Percentiles rank a stretch among this genome's conserved stretches.
These are phyloP conservation scores for Artomyces pyxidatus DNA, from an alignment of 768 basidiomycete species.

Conservation along the genomic window DNA sequence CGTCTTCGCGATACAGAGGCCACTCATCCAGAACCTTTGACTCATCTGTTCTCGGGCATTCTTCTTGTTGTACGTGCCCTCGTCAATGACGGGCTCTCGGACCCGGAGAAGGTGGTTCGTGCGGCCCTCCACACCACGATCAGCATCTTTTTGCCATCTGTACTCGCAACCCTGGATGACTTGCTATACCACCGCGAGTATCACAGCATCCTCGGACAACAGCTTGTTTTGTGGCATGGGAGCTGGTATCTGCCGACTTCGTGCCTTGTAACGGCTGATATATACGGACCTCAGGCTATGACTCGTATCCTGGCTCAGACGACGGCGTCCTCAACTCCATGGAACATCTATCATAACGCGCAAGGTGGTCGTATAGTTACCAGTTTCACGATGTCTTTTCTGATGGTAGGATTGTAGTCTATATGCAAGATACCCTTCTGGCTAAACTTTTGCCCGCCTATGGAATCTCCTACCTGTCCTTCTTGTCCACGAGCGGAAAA, in stretches of 20 bases:
- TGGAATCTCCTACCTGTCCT: no score
- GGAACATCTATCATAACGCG: slow-evolving; percentile 14
- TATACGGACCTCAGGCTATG: background rate
- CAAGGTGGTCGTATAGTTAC: no score
- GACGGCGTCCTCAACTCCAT: slow-evolving; percentile 3
- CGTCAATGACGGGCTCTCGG: background rate
- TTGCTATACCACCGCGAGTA: slow-evolving; percentile 1
- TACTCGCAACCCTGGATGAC: slow-evolving; percentile 2
- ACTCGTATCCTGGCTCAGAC: slow-evolving; percentile 7
- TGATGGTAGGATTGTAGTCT: background rate
- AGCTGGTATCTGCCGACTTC: slow-evolving; percentile 11
- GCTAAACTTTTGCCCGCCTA: slow-evolving; percentile 4
- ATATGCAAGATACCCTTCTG: slow-evolving; percentile 13
- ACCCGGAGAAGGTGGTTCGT: background rate
- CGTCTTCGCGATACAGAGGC: slow-evolving; percentile 4
- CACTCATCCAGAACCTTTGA: background rate
- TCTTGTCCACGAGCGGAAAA: no score
- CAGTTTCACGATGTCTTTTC: background rate
- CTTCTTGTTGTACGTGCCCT: slow-evolving; percentile 5
- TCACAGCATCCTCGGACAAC: slow-evolving; percentile 5
- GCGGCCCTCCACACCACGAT: slow-evolving; percentile 11
- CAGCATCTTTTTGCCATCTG: slow-evolving; percentile 8
- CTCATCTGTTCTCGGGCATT: slow-evolving; percentile 1
- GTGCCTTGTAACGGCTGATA: background rate
- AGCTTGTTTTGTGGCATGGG: slow-evolving; percentile 12